Conservation (phyloP, 495 filamentous ascomycete species). For the Echria macrotheca region DNA sequence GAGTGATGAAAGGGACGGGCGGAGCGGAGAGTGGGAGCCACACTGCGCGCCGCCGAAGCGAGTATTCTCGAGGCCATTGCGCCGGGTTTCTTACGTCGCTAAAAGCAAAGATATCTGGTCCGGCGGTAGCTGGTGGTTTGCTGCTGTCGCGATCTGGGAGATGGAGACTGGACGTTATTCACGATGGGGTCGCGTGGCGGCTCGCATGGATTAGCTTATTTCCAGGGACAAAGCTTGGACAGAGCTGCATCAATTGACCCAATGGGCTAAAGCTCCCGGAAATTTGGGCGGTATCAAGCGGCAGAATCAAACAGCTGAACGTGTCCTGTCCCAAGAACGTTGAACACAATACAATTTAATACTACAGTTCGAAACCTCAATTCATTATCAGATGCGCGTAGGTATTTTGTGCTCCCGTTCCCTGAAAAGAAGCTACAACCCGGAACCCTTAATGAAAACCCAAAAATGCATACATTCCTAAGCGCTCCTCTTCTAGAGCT, state of each 20-base stretch:
- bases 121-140: background rate
- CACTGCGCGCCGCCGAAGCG: conserved; percentile 28
- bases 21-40: conserved; percentile 20
- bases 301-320: conserved; percentile 15
- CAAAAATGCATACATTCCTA: conserved; percentile 25
- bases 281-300: conserved; percentile 16
- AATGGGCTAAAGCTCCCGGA: too few species aligned
- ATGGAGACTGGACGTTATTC: too few species aligned
- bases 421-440: conserved; percentile 16
- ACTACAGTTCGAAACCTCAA: conserved; percentile 6
- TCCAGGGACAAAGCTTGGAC: background rate
- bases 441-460: conserved; percentile 21
- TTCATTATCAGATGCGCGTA: conserved; percentile 22
- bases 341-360: background rate
- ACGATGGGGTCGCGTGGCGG: too few species aligned
- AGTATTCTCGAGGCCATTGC: conserved; percentile 46
- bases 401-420: conserved; percentile 28
- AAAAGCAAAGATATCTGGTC: background rate
- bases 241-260: conserved; percentile 8
- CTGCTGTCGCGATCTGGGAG: background rate
- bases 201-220: too few species aligned
- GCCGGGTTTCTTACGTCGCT: too few species aligned
- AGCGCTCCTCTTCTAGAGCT: conserved; percentile 49
- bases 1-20: conserved; percentile 43
- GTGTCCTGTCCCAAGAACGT: conserved; percentile 1